Conservation (phyloP, 768 basidiomycete genomes). For the Suillus alpinus region DNA sequence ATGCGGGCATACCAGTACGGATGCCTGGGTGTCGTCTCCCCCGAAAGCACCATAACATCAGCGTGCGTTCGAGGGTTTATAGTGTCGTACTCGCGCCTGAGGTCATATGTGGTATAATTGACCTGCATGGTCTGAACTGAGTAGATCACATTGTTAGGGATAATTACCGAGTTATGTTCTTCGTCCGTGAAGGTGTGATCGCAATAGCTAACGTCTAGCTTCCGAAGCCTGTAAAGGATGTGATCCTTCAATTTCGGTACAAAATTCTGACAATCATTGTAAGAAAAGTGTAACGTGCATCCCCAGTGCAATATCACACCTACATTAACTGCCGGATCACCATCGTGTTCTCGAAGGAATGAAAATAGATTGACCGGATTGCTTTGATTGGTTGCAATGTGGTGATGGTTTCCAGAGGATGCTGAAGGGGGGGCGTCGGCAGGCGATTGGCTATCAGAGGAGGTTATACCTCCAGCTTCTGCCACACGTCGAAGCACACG, state of each 20-base stretch:
- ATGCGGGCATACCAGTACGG: conserved; percentile 31
- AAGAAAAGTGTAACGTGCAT: no score
- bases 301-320: no score
- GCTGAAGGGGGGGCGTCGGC: no score
- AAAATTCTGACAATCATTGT: no score
- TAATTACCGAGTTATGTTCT: conserved; percentile 8
- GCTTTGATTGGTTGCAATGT: no score
- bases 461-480: no score
- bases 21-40: background rate
- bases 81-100: conserved; percentile 16
- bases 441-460: no score
- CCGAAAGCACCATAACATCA: conserved; percentile 20
- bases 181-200: background rate
- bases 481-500: background rate
- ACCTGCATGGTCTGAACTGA: conserved; percentile 19
- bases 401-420: no score
- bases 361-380: no score
- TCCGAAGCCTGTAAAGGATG: conserved; percentile 2
- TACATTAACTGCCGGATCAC: background rate
- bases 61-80: conserved; percentile 13
- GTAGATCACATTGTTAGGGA: conserved; percentile 21
- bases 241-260: background rate
- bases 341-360: background rate
- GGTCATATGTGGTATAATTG: conserved; percentile 30
- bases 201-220: background rate